These are phyloP conservation scores for Xylariaceae sp. DNA, from an alignment of 2,329 filamentous ascomycete genomes.

Conservation along the genomic window DNA sequence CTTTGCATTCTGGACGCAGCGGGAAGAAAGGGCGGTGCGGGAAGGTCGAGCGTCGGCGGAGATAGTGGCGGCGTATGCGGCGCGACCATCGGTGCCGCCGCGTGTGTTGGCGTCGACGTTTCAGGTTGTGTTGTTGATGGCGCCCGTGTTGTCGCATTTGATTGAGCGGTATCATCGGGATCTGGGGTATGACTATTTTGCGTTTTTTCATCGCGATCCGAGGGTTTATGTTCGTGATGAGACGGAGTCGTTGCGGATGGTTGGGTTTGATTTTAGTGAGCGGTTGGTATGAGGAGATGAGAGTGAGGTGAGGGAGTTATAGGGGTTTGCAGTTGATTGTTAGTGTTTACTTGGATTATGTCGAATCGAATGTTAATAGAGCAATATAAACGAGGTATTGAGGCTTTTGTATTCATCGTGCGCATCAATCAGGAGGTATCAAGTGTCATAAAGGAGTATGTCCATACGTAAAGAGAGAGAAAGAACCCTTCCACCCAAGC, in stretches of 20 bases:
- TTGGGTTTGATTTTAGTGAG: not conserved
- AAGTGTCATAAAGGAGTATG: not conserved
- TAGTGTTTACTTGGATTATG: too few relatives aligned
- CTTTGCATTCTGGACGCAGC: slow-evolving; percentile 10
- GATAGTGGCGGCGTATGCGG: not conserved
- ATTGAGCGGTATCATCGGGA: slow-evolving; percentile 19
- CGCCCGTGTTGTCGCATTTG: slow-evolving; percentile 11
- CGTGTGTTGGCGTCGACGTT: slow-evolving; percentile 5
- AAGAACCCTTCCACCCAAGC: not conserved
- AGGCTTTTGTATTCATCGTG: not conserved
- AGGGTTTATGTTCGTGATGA: not conserved
- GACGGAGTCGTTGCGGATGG: not conserved
- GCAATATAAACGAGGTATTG: not conserved
- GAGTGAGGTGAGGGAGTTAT: not conserved
- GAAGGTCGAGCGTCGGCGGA: not conserved
- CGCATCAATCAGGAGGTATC: slow-evolving; percentile 3
- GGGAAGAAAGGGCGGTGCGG: not conserved
- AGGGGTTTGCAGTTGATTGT: not conserved
- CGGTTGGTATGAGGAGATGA: too few relatives aligned
- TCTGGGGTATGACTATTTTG: slow-evolving; percentile 11
- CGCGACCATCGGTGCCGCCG: slow-evolving; percentile 9
- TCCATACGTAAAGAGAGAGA: not conserved
- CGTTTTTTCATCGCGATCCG: slow-evolving; percentile 3
- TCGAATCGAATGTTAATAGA: too few relatives aligned
- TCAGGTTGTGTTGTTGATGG: not conserved